phyloP scores from a whole-genome alignment of 495 filamentous ascomycete species.

The Baudoinia panamericana region DNA sequence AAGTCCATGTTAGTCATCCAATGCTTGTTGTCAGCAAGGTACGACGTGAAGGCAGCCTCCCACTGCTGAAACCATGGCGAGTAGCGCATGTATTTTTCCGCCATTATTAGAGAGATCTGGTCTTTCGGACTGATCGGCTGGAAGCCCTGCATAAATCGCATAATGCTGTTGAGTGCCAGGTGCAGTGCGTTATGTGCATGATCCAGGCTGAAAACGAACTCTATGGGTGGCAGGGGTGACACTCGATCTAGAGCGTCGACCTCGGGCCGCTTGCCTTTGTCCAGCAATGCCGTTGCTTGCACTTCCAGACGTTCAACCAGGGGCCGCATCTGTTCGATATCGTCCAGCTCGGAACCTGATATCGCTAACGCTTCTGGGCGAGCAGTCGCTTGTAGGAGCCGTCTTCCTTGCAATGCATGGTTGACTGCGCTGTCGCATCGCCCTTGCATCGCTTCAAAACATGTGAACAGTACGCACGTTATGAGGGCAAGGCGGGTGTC shows the following conservation, averaged over 20 bases:
- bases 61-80: slow-evolving; percentile 16
- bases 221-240: slow-evolving; percentile 4
- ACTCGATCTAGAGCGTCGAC: slow-evolving; percentile 5
- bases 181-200: slow-evolving; percentile 16
- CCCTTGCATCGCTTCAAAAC: slow-evolving; percentile 21
- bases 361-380: background rate
- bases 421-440: slow-evolving; percentile 19
- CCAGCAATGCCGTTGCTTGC: slow-evolving; percentile 16
- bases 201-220: slow-evolving; percentile 13
- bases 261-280: slow-evolving; percentile 17
- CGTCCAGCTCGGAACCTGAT: slow-evolving; percentile 8
- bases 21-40: slow-evolving; percentile 3
- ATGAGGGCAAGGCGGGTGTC: slow-evolving; percentile 15
- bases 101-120: slow-evolving; percentile 5
- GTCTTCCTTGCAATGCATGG: slow-evolving; percentile 16
- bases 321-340: slow-evolving; percentile 19
- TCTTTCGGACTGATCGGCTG: slow-evolving; percentile 4
- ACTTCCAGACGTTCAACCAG: slow-evolving; percentile 17
- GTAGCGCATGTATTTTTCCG: slow-evolving; percentile 17
- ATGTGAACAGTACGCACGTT: slow-evolving; percentile 22
- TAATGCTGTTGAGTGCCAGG: slow-evolving; percentile 16
- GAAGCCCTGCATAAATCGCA: slow-evolving; percentile 20
- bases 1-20: slow-evolving; percentile 12
- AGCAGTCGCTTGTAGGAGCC: slow-evolving; percentile 9
- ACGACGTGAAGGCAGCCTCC: slow-evolving; percentile 16